Percentiles rank a stretch among this genome's conserved stretches.
Evolutionary conservation across 179 eudicot species (phyloP).

Genomic region (Actinidia polygama): DNA sequence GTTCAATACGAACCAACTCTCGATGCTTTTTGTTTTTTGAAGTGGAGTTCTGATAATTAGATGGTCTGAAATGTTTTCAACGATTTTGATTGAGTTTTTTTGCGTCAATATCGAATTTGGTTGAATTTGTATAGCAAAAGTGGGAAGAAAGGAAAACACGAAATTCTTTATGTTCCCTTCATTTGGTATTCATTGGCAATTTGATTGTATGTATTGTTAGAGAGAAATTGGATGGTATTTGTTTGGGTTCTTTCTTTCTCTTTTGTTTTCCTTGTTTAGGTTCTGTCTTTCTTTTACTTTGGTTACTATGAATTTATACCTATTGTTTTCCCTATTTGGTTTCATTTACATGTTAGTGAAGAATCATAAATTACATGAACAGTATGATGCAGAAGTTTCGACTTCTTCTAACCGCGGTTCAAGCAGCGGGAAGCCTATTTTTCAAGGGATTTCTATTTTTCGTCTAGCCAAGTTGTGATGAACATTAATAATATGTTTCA

Average conservation of each 20-base stretch:
- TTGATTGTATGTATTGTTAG: too few species aligned
- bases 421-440: constrained; percentile 54
- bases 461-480: constrained; percentile 81
- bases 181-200: too few species aligned
- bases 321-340: constrained; percentile 13
- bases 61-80: too few species aligned
- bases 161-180: too few species aligned
- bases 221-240: neutral
- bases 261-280: neutral
- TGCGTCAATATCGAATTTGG: too few species aligned
- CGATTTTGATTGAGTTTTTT: too few species aligned
- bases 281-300: neutral
- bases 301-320: constrained; percentile 3
- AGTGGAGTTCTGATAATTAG: too few species aligned
- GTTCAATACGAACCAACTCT: too few species aligned
- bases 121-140: too few species aligned
- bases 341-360: constrained; percentile 90
- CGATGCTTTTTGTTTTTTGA: too few species aligned
- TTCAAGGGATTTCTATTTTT: constrained; percentile 84
- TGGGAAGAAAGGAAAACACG: too few species aligned
- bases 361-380: constrained; percentile 82
- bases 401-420: constrained; percentile 60
- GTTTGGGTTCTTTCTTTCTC: neutral
- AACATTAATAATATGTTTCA: neutral
- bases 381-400: constrained; percentile 89